Conservation (phyloP, 192 early-diverging fungal genomes). For the Coemansia sp. region DNA sequence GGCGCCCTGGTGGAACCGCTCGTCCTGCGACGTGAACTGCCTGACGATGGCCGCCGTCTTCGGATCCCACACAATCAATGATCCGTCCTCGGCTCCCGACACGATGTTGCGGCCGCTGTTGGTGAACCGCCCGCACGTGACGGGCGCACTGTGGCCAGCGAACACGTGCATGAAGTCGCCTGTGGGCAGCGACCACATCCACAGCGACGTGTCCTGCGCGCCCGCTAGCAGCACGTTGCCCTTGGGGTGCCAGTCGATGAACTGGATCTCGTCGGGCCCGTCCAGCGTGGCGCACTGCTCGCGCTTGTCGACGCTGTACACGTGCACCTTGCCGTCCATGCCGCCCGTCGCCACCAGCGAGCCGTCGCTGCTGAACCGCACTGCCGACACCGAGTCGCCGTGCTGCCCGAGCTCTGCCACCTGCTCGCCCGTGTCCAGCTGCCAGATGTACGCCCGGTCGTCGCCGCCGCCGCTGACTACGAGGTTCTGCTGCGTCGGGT, state of each 20-base stretch:
- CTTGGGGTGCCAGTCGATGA: constrained; percentile 95
- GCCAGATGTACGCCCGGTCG: constrained; percentile 91
- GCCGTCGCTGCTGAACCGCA: constrained; percentile 83
- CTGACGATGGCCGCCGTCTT: constrained; percentile 71
- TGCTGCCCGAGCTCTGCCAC: constrained; percentile 70
- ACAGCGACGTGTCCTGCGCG: constrained; percentile 82
- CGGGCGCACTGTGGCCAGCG: constrained; percentile 78
- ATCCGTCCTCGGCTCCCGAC: constrained; percentile 79
- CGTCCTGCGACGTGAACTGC: constrained; percentile 69
- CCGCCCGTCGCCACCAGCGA: constrained; percentile 84
- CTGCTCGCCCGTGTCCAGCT: constrained; percentile 75
- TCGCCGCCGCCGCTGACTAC: constrained; percentile 89
- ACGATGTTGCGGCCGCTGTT: constrained; percentile 88
- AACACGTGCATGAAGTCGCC: constrained; percentile 96
- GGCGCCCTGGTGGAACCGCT: constrained; percentile 79
- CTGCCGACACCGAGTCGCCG: constrained; percentile 82
- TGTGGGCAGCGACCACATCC: constrained; percentile 94
- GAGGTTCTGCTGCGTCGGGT: constrained; percentile 70
- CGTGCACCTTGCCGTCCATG: constrained; percentile 92
- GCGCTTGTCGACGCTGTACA: constrained; percentile 33
- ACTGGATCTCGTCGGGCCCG: constrained; percentile 90
- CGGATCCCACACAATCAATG: constrained; percentile 91
- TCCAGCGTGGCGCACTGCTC: constrained; percentile 61
- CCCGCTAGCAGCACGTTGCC: constrained; percentile 92
- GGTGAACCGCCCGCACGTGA: constrained; percentile 88